Evolutionary conservation across 164 flowering plant species (phyloP), one percentile per base, ranked within the genome.

Genomic region (Nelumbo lutea): DNA sequence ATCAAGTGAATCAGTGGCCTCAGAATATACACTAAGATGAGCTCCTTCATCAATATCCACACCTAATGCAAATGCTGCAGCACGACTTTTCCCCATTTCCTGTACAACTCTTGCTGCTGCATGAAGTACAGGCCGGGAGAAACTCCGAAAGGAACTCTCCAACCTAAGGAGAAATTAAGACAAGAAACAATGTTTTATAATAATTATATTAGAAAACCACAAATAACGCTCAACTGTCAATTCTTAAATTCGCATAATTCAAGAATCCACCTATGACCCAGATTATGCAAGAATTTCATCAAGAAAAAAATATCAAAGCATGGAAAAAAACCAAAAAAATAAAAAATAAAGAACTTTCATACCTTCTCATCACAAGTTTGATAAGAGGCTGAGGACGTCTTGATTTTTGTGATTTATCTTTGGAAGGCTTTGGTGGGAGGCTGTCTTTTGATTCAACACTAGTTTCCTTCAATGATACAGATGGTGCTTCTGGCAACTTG

Each of bases 61-160:
- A 47, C 99, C 99, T 76, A 96, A 65, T 50, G 96, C 77, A 84
- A 89, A 90, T 57, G 98, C 98, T 42, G 99, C 99, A 75, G 97
- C 99, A 58, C 99, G 84, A 79, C 99, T 96, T 88, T 86, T 96
- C 52, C 99, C 99, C 97, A 96, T 96, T 83, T 96, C 99, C 75
- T 87, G 98, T 66, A 96, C 99, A 78, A 96, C 98, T 81, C 99
- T 88, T 68, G 97, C 89, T 6, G 98, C 99, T 65, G 99, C 91
- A 89, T 96, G 99, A 72, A 96, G 97, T 27, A 91, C 92, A 50
- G 99, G 99, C 76, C 99, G 83, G 40, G 99, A 96, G 85, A 90
- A 90, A 80, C 97, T 96, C 69, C 99, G 94, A 72, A 96, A 93
- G 65, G 99, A 87, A 86, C 87, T 87, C 84, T 96, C 99, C 81